Evolutionary conservation across 140 eudicot species (phyloP).

Genomic region (Senecio squalidus): DNA sequence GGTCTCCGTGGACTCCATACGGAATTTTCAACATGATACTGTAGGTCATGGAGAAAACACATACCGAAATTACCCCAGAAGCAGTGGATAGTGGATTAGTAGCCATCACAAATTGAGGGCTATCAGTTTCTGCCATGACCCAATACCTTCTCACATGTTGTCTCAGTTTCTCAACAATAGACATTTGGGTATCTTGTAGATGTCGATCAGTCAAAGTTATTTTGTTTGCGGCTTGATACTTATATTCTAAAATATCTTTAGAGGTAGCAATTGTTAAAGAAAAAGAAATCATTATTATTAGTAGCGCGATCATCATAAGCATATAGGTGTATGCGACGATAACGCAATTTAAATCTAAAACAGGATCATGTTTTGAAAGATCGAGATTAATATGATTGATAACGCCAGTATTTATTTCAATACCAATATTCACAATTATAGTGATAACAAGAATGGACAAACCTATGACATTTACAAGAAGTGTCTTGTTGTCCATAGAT

Average conservation of each 20-base stretch:
- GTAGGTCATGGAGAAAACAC: not conserved
- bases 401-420: not conserved
- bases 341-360: not conserved
- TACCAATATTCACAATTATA: not conserved
- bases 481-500: not conserved
- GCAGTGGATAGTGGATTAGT: conserved; percentile 8
- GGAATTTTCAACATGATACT: no score
- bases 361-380: no score
- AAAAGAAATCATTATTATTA: conserved; percentile 4
- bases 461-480: not conserved
- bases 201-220: not conserved
- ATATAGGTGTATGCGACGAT: not conserved
- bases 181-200: not conserved
- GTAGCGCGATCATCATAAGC: not conserved
- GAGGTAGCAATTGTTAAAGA: not conserved
- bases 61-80: conserved; percentile 12
- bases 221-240: conserved; percentile 6
- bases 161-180: conserved; percentile 8
- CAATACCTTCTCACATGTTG: conserved; percentile 21
- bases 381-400: no score
- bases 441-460: not conserved
- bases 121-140: conserved; percentile 24
- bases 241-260: conserved; percentile 7
- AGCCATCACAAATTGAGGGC: conserved; percentile 23
- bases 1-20: no score